A percentile compares a stretch with the other conserved stretches of the same genome.
These are phyloP conservation scores for Penstemon eatonii DNA, from an alignment of 257 asterid genomes.

Conservation along the genomic window DNA sequence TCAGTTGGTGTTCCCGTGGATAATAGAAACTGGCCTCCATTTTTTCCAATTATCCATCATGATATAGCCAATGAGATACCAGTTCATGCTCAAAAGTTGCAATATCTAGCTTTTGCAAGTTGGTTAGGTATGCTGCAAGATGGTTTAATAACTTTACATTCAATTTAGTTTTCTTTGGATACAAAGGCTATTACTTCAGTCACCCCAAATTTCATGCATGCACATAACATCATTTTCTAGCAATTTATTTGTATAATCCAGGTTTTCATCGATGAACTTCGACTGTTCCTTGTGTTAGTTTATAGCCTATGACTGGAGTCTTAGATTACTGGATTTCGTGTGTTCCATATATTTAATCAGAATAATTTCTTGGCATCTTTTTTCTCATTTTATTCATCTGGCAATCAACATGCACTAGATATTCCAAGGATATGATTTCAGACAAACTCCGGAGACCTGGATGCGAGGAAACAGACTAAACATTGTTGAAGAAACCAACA, in stretches of 20 bases:
- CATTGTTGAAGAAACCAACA: neutral
- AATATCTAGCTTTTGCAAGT: constrained; percentile 73
- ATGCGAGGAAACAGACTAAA: neutral
- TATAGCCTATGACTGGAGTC: too few relatives aligned
- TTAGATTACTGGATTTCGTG: too few relatives aligned
- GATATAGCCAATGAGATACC: constrained; percentile 73
- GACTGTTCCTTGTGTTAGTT: too few relatives aligned
- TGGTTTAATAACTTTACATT: too few relatives aligned
- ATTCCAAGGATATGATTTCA: neutral
- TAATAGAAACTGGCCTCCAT: constrained; percentile 67
- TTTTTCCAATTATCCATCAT: constrained; percentile 61
- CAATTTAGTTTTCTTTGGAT: too few relatives aligned
- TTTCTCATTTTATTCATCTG: neutral
- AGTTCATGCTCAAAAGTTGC: constrained; percentile 63
- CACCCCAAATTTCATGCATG: too few relatives aligned
- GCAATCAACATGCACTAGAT: neutral
- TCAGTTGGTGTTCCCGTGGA: constrained; percentile 57
- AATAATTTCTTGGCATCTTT: too few relatives aligned
- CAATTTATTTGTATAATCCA: too few relatives aligned
- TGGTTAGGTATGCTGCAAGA: constrained; percentile 50
- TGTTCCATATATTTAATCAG: too few relatives aligned
- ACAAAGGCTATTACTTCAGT: too few relatives aligned
- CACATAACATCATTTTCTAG: too few relatives aligned
- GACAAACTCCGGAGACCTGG: neutral
- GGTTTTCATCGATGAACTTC: too few relatives aligned